Evolutionary conservation across 768 basidiomycete species (phyloP), one percentile per base, ranked within the genome.

Genomic region (Mycena haematopus): DNA sequence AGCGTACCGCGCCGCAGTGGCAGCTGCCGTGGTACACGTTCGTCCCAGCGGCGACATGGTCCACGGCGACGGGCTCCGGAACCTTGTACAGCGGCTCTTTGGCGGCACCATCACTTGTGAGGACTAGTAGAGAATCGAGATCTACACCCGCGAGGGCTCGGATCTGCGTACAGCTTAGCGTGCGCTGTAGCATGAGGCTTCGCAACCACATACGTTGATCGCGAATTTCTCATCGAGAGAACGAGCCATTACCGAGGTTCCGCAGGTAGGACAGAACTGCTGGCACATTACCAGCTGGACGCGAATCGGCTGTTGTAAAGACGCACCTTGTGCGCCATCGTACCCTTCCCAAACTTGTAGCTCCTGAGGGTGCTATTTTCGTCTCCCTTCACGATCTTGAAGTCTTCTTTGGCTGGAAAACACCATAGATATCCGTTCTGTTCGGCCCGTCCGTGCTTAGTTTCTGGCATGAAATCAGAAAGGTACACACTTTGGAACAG

Each of bases 1-100:
- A 66, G n/a, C 40, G 36, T 27, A 66, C 57, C 15, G 65, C 61
- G 13, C 65, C 65, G 54, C 65, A 66, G 17, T 66, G 65, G 58
- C 65, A 66, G 52, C 42, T 59, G 1, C 65, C 65, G n/a, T 51
- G 38, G 31, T 66, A 66, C 15, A 51, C 46, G 1, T 35, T 58
- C 40, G 50, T 22, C 2, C 52, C 65, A n/a, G 55, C 47, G 21
- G 57, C 25, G 14, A 56, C 29, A 24, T 49, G 1, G 0, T 40
- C 55, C 15, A 40, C 29, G 11, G 22, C 27, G 17, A 60, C 36
- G 8, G 64, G 55, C 22, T 46, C 50, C 4, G 64, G 64, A 36
- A 21, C 35, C 11, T 60, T 17, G 19, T 65, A 65, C 25, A 15
- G 51, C 14, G 54, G 45, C 2, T 50, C 55, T 0, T 5, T 40